A percentile compares a stretch with the other conserved stretches of the same genome.
These are phyloP conservation scores for Candida silvicultrix DNA, from an alignment of 805 yeast genomes.

Conservation along the genomic window DNA sequence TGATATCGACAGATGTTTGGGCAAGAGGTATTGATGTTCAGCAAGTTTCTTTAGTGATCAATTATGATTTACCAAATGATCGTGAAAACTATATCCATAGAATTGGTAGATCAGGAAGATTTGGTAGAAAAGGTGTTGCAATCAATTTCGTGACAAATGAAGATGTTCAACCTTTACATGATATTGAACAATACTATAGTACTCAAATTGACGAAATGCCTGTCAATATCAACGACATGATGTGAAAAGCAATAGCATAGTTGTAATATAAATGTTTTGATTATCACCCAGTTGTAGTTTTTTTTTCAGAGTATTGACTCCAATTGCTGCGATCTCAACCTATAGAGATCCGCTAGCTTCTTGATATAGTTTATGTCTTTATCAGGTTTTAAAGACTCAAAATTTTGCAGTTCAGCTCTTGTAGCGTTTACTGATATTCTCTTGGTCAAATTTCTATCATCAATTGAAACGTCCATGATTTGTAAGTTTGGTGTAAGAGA, in stretches of 20 bases:
- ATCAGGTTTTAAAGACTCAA: slow-evolving; percentile 6
- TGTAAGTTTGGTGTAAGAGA: slow-evolving; percentile 16
- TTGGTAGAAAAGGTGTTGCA: slow-evolving; percentile 98
- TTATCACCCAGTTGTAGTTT: not conserved
- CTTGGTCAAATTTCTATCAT: slow-evolving; percentile 18
- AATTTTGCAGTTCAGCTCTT: slow-evolving; percentile 8
- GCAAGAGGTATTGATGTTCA: slow-evolving; percentile 99
- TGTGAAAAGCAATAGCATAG: slow-evolving; percentile 5
- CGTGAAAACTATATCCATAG: slow-evolving; percentile 95
- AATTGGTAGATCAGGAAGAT: slow-evolving; percentile 97
- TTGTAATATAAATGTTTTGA: no score
- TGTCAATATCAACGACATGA: slow-evolving; percentile 53
- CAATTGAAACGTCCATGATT: slow-evolving; percentile 10
- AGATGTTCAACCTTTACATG: slow-evolving; percentile 70
- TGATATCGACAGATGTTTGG: slow-evolving; percentile 95
- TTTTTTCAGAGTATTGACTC: slow-evolving; percentile 3
- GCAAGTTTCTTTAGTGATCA: slow-evolving; percentile 92
- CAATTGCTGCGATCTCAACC: slow-evolving; percentile 15
- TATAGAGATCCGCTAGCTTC: slow-evolving; percentile 14
- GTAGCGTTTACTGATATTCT: slow-evolving; percentile 19
- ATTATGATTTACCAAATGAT: slow-evolving; percentile 90
- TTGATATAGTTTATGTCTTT: slow-evolving; percentile 11
- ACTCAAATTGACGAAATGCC: slow-evolving; percentile 78
- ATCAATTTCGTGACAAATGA: slow-evolving; percentile 84
- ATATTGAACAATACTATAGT: slow-evolving; percentile 66